Percentiles rank a stretch among this genome's conserved stretches.
Conservation (phyloP, 192 early-diverging fungal species). For the Podila verticillata region DNA sequence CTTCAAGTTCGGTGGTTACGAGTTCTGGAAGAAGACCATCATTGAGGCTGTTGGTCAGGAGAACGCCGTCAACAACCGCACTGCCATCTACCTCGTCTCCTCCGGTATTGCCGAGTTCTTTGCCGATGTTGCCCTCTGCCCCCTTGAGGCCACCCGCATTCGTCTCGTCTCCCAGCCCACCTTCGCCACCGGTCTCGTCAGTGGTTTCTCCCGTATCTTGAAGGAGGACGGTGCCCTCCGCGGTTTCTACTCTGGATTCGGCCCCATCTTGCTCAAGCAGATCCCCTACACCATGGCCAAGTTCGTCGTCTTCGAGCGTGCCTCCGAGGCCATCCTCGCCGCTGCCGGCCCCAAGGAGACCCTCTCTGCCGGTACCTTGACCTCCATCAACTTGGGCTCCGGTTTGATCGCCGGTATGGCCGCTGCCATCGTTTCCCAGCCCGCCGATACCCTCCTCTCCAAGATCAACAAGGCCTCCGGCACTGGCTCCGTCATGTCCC, state of each 20-base stretch:
- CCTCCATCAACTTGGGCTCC: conserved; percentile 64
- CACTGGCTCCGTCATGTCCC: conserved; percentile 67
- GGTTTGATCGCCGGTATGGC: conserved; percentile 76
- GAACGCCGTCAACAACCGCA: conserved; percentile 69
- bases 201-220: conserved; percentile 72
- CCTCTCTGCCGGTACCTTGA: conserved; percentile 57
- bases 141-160: conserved; percentile 83
- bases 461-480: conserved; percentile 80
- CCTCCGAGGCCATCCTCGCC: conserved; percentile 61
- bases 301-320: conserved; percentile 77
- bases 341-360: conserved; percentile 60
- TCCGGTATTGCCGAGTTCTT: conserved; percentile 82
- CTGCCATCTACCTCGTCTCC: conserved; percentile 75
- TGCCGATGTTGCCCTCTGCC: conserved; percentile 82
- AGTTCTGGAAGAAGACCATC: conserved; percentile 74
- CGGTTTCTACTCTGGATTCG: conserved; percentile 87
- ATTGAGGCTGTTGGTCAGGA: conserved; percentile 66
- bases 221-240: conserved; percentile 76
- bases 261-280: conserved; percentile 82
- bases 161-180: conserved; percentile 79
- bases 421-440: conserved; percentile 74
- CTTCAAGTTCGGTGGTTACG: conserved; percentile 79
- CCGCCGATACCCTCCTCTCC: conserved; percentile 76
- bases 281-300: conserved; percentile 89
- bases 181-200: conserved; percentile 73